These are phyloP conservation scores for Acidiella bohemica DNA, from an alignment of 495 filamentous ascomycete genomes.

Conservation along the genomic window DNA sequence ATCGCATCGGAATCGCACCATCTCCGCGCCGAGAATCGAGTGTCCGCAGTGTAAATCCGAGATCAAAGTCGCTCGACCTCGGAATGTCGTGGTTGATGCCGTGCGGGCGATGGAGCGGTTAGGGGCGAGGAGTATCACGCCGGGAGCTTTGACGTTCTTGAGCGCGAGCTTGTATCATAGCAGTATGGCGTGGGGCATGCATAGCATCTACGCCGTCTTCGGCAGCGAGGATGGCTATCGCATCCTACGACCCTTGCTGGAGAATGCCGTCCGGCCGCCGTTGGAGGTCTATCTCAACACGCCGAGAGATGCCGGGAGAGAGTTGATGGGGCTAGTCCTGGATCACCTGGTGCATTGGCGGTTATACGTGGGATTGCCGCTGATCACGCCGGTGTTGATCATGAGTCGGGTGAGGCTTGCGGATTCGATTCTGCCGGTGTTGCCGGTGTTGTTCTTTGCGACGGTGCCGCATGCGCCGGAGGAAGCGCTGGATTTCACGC, in stretches of 20 bases:
- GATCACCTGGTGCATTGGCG: constrained; percentile 26
- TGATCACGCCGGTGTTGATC: constrained; percentile 49
- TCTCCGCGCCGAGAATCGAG: constrained; percentile 41
- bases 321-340: neutral
- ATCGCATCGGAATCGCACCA: constrained; percentile 27
- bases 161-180: constrained; percentile 30
- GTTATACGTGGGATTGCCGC: constrained; percentile 40
- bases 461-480: constrained; percentile 25
- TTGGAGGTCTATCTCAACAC: constrained; percentile 3
- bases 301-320: neutral
- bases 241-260: constrained; percentile 31
- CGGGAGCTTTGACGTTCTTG: constrained; percentile 29
- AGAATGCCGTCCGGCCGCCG: constrained; percentile 5
- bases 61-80: constrained; percentile 59
- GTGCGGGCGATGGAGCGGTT: constrained; percentile 41
- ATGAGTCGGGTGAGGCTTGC: constrained; percentile 45
- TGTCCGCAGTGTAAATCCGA: constrained; percentile 83
- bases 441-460: constrained; percentile 50
- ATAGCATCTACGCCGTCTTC: constrained; percentile 49
- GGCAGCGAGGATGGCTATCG: constrained; percentile 43
- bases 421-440: constrained; percentile 45
- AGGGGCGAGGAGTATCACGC: constrained; percentile 45
- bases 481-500: constrained; percentile 32
- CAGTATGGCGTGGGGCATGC: constrained; percentile 44
- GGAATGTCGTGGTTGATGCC: constrained; percentile 49